These are phyloP conservation scores for Neonectria magnoliae DNA, from an alignment of 2,329 filamentous ascomycete species.

Conservation along the genomic window DNA sequence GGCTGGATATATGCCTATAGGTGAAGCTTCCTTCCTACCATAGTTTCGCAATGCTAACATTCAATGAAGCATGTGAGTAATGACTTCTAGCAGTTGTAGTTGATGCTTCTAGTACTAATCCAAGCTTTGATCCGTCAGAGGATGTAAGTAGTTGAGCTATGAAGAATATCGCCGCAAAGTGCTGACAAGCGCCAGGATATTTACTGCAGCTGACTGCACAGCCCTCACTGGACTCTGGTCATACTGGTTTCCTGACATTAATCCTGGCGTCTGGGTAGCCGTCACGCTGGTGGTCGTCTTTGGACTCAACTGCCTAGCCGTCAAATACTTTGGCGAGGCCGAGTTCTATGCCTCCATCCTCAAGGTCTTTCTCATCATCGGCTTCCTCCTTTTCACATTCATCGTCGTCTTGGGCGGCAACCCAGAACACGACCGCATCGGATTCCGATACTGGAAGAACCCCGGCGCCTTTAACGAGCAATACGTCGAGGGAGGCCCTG, in stretches of 20 bases:
- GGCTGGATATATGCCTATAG: constrained; percentile 15
- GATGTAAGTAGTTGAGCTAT: constrained; percentile 3
- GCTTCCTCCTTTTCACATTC: constrained; percentile 13
- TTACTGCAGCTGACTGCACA: constrained; percentile 16
- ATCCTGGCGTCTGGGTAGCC: constrained; percentile 8
- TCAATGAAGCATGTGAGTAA: constrained; percentile 3
- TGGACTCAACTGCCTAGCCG: constrained; percentile 2
- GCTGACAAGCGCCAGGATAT: constrained; percentile 1
- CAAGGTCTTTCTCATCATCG: constrained; percentile 18
- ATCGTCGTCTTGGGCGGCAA: constrained; percentile 10
- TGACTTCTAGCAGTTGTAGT: too few species aligned
- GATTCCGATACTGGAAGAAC: constrained; percentile 20
- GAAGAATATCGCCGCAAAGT: fast-evolving
- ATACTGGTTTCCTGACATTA: constrained; percentile 14
- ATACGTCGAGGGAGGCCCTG: neutral
- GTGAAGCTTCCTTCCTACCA: neutral
- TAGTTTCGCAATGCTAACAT: neutral
- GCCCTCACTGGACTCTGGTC: constrained; percentile 10
- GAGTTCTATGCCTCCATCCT: constrained; percentile 15
- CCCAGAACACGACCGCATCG: constrained; percentile 10
- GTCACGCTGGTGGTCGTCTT: constrained; percentile 7
- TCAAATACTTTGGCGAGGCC: constrained; percentile 13
- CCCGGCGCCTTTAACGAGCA: constrained; percentile 12
- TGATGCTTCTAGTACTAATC: too few species aligned
- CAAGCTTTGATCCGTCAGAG: too few species aligned